Evolutionary conservation across 2,329 filamentous ascomycete genomes (phyloP).

Genomic region (Aspergillus udagawae): DNA sequence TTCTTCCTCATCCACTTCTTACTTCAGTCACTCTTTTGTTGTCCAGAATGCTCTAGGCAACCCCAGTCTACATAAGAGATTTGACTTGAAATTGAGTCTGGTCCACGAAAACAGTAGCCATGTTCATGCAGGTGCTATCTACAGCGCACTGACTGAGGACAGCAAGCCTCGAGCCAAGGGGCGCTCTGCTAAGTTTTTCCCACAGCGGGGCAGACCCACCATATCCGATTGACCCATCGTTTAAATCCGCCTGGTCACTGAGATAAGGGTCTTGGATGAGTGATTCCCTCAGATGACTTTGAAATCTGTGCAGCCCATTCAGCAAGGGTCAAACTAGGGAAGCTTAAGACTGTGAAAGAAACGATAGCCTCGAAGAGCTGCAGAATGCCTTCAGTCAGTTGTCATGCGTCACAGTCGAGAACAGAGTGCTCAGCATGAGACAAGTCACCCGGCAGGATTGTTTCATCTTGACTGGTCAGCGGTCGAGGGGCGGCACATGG

Average conservation of each 20-base stretch:
- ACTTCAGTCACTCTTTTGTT: neutral
- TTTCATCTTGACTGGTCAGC: constrained; percentile 17
- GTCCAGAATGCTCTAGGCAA: neutral
- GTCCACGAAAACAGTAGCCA: neutral
- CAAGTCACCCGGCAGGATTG: constrained; percentile 6
- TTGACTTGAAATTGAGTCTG: neutral
- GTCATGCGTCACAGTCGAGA: neutral
- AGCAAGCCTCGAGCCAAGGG: neutral
- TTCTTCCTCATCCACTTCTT: neutral
- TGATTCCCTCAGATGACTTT: neutral
- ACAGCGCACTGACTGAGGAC: neutral
- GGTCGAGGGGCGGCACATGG: constrained; percentile 8
- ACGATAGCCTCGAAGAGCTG: neutral
- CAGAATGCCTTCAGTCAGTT: neutral
- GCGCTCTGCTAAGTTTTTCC: neutral
- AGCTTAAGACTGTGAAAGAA: neutral
- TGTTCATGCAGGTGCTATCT: neutral
- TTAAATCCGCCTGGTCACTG: neutral
- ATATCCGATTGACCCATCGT: neutral
- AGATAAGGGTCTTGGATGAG: neutral
- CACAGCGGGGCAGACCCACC: neutral
- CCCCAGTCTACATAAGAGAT: neutral
- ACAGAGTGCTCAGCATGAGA: constrained; percentile 6
- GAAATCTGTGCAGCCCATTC: neutral
- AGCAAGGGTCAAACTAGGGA: neutral